A percentile compares a stretch with the other conserved stretches of the same genome.
Conservation (phyloP, 2,329 filamentous ascomycete genomes). For the Paecilomyces dactylethromorphus region DNA sequence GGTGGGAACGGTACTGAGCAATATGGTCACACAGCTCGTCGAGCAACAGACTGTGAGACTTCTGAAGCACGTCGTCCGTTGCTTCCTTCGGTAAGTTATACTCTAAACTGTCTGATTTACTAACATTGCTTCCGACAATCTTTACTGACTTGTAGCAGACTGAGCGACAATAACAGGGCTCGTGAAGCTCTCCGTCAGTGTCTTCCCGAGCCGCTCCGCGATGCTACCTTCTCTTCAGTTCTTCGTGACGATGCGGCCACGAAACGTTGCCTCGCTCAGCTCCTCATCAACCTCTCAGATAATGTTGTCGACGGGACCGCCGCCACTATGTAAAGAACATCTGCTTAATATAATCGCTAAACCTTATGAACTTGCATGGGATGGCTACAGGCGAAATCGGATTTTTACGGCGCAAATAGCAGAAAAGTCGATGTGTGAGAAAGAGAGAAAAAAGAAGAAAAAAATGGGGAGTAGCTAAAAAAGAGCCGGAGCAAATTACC, state of each 20-base stretch:
- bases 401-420: conserved; percentile 29
- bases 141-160: conserved; percentile 41
- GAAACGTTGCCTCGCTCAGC: conserved; percentile 93
- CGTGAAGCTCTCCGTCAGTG: conserved; percentile 93
- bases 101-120: background rate
- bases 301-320: conserved; percentile 58
- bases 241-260: conserved; percentile 95
- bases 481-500: conserved; percentile 5
- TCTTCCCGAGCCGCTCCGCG: conserved; percentile 94
- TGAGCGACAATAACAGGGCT: conserved; percentile 93
- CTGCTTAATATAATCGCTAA: conserved; percentile 24
- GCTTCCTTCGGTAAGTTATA: conserved; percentile 74
- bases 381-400: conserved; percentile 34
- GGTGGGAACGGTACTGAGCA: conserved; percentile 92
- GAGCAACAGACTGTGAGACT: conserved; percentile 95
- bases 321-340: conserved; percentile 30
- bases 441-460: conserved; percentile 6
- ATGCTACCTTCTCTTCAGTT: conserved; percentile 94
- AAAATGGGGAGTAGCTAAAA: conserved; percentile 4
- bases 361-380: conserved; percentile 36
- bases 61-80: conserved; percentile 94
- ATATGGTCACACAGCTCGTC: conserved; percentile 96
- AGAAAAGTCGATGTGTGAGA: conserved; percentile 5
- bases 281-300: conserved; percentile 93
- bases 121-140: background rate